Conservation (phyloP, 331 rosid genomes). For the Rhamnella rubrinervis region DNA sequence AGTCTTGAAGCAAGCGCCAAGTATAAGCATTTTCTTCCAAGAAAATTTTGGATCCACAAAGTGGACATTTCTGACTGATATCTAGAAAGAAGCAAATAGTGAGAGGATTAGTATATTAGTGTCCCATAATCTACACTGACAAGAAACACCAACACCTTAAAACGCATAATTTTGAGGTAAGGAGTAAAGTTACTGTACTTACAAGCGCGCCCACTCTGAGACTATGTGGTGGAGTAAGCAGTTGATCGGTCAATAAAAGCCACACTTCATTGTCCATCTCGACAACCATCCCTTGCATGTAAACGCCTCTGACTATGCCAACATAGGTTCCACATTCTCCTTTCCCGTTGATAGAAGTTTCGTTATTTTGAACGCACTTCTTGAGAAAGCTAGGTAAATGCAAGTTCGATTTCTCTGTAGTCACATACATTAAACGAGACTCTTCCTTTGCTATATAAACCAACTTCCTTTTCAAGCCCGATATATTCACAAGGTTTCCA, state of each 20-base stretch:
- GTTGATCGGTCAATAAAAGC: constrained; percentile 74
- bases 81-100: constrained; percentile 36
- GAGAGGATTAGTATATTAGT: background rate
- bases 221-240: constrained; percentile 64
- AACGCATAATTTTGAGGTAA: background rate
- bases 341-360: constrained; percentile 33
- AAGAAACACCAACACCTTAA: background rate
- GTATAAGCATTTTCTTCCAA: constrained; percentile 78
- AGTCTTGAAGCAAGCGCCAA: constrained; percentile 85
- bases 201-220: constrained; percentile 81
- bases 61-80: constrained; percentile 74
- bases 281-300: constrained; percentile 86
- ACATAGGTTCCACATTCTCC: constrained; percentile 69
- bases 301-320: constrained; percentile 61
- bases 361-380: constrained; percentile 22
- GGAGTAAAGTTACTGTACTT: constrained; percentile 33
- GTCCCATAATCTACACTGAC: background rate
- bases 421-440: constrained; percentile 65
- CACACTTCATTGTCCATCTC: constrained; percentile 89
- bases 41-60: constrained; percentile 70
- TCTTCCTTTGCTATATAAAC: constrained; percentile 52
- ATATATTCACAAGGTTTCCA: constrained; percentile 41
- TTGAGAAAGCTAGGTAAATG: constrained; percentile 32
- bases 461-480: constrained; percentile 71
- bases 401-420: constrained; percentile 48